A percentile compares a stretch with the other conserved stretches of the same genome.
phyloP scores from a whole-genome alignment of 2,329 filamentous ascomycete genomes.

The Triangularia setosa region DNA sequence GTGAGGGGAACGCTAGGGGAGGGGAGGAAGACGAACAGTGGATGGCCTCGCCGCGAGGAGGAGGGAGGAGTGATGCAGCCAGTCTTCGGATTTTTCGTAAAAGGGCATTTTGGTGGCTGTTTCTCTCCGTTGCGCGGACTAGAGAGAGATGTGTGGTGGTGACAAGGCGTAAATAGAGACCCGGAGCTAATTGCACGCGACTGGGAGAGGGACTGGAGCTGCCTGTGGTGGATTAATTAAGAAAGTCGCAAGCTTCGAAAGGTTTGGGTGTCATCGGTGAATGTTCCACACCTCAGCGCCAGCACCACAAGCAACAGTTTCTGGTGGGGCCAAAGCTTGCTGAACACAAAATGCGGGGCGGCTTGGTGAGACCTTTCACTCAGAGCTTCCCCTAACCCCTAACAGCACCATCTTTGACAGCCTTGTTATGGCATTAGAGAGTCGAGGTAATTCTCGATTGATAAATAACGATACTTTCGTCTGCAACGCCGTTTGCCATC shows the following conservation, averaged over 20 bases:
- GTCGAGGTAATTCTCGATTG: neutral
- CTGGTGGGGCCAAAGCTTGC: constrained; percentile 18
- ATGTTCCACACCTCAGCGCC: neutral
- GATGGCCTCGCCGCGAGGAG: constrained; percentile 82
- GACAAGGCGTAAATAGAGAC: neutral
- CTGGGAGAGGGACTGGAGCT: neutral
- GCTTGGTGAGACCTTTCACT: neutral
- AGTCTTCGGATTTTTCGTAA: constrained; percentile 79
- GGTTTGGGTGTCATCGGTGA: neutral
- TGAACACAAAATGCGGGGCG: constrained; percentile 15
- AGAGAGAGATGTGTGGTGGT: no score
- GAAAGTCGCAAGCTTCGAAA: neutral
- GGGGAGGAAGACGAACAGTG: constrained; percentile 56
- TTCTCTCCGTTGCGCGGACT: neutral
- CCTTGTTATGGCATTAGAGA: neutral
- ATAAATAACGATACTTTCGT: neutral
- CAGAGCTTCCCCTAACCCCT: neutral
- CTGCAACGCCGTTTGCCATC: neutral
- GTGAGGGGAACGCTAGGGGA: neutral
- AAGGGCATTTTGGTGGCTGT: constrained; percentile 33
- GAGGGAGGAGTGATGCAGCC: constrained; percentile 81
- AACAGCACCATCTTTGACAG: neutral
- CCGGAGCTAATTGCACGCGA: neutral
- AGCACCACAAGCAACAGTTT: constrained; percentile 1
- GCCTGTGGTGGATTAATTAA: neutral